These are phyloP conservation scores for Diddensiella caesifluorescens DNA, from an alignment of 805 yeast genomes.

Conservation along the genomic window DNA sequence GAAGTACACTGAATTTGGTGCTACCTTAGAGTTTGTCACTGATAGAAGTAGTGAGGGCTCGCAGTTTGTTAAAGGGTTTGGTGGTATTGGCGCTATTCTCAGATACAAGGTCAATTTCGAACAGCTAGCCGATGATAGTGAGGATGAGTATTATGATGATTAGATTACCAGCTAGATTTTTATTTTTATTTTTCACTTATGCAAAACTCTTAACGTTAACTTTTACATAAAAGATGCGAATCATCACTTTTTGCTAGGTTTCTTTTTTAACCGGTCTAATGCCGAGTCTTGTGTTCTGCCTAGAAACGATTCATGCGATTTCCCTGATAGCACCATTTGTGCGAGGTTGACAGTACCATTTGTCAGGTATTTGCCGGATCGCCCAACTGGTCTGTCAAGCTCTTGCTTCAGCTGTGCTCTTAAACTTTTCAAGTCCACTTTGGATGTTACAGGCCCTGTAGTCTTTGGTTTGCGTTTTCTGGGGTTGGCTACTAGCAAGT, in stretches of 20 bases:
- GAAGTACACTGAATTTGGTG: conserved; percentile 91
- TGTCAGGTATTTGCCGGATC: conserved; percentile 63
- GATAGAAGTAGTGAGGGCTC: conserved; percentile 98
- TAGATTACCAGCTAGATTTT: conserved; percentile 4
- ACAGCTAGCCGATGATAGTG: conserved; percentile 82
- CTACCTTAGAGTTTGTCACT: conserved; percentile 90
- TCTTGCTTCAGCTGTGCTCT: conserved; percentile 50
- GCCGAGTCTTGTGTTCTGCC: conserved; percentile 71
- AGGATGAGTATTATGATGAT: conserved; percentile 73
- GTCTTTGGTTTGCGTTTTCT: conserved; percentile 50
- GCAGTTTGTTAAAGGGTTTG: conserved; percentile 95
- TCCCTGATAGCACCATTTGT: conserved; percentile 62
- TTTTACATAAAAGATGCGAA: neutral
- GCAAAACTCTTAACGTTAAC: neutral
- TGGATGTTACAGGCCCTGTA: conserved; percentile 37
- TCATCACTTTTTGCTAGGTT: conserved; percentile 2
- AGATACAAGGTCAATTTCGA: conserved; percentile 97
- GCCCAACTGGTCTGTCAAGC: conserved; percentile 51
- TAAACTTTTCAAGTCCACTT: conserved; percentile 43
- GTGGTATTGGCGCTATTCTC: conserved; percentile 96
- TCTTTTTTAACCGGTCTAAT: conserved; percentile 37
- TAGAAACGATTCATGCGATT: conserved; percentile 59
- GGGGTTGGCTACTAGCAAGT: conserved; percentile 31
- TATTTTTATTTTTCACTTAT: neutral
- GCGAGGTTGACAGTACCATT: conserved; percentile 68